A percentile compares a stretch with the other conserved stretches of the same genome.
Conservation (phyloP, 805 yeast genomes). For the Lipomyces sp. region DNA sequence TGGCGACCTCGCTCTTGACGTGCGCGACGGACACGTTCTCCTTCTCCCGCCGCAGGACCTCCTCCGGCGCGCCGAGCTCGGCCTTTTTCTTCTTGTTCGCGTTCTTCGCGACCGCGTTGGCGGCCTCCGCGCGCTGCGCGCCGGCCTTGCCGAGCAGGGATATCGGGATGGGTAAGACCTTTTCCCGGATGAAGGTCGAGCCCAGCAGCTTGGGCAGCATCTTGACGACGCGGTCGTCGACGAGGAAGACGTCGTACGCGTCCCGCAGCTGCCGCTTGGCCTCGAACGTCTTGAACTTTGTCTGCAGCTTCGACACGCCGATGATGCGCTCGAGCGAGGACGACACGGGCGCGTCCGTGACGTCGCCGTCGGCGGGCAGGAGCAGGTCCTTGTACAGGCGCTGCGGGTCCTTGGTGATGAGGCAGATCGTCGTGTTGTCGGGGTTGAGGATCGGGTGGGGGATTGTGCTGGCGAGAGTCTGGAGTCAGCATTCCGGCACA, state of each 20-base stretch:
- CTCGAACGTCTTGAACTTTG: constrained; percentile 84
- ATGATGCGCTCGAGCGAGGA: constrained; percentile 49
- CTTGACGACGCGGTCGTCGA: constrained; percentile 78
- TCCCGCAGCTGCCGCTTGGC: constrained; percentile 70
- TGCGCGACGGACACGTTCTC: constrained; percentile 50
- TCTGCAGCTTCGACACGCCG: constrained; percentile 71
- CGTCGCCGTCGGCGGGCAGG: constrained; percentile 30
- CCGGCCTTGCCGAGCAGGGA: constrained; percentile 39
- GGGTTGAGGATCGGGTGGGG: constrained; percentile 48
- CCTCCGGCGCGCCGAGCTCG: constrained; percentile 9
- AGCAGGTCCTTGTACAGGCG: constrained; percentile 41
- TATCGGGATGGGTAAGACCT: constrained; percentile 68
- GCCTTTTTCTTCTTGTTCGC: constrained; percentile 20
- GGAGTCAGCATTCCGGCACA: no score
- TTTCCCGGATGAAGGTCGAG: constrained; percentile 62
- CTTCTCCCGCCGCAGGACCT: constrained; percentile 28
- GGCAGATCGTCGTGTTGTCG: constrained; percentile 55
- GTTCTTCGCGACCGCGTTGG: constrained; percentile 9
- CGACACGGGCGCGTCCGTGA: constrained; percentile 27
- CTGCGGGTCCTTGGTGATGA: constrained; percentile 68
- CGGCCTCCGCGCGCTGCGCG: neutral
- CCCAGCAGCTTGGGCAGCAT: constrained; percentile 82
- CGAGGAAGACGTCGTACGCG: constrained; percentile 71
- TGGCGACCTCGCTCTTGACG: constrained; percentile 56
- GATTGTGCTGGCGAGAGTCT: no score